Evolutionary conservation across 305 asterid genomes (phyloP).

Genomic region (Vinca major): DNA sequence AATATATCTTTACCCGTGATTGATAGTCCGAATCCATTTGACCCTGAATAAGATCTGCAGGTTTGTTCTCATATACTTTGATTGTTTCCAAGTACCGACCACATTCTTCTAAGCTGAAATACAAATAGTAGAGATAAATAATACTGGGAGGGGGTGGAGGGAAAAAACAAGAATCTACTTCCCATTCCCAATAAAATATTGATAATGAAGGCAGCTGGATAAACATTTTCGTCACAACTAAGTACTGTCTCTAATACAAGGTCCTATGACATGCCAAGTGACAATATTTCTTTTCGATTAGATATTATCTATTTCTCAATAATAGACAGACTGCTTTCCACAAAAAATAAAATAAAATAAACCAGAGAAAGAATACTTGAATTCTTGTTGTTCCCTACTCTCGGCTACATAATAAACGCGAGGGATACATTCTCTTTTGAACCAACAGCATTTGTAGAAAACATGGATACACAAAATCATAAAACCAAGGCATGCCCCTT

Average conservation of each 20-base stretch:
- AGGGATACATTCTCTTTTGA: not conserved
- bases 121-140: not conserved
- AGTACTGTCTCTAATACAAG: not conserved
- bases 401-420: not conserved
- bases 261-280: not conserved
- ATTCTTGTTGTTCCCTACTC: not conserved
- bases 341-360: too few relatives aligned
- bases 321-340: too few relatives aligned
- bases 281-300: not conserved
- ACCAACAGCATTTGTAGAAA: not conserved
- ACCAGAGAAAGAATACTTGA: not conserved
- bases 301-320: not conserved
- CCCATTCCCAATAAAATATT: not conserved
- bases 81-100: slow-evolving; percentile 93
- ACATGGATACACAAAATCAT: not conserved
- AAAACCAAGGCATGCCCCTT: not conserved
- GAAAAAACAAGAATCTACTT: not conserved
- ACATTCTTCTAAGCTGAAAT: slow-evolving; percentile 84
- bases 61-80: slow-evolving; percentile 88
- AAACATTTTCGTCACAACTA: too few relatives aligned
- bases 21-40: slow-evolving; percentile 90
- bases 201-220: not conserved
- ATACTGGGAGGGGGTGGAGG: not conserved
- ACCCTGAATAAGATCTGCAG: slow-evolving; percentile 96
- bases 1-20: slow-evolving; percentile 55